These are phyloP conservation scores for Puccinia horiana DNA, from an alignment of 1,284 basidiomycete species.

Conservation along the genomic window DNA sequence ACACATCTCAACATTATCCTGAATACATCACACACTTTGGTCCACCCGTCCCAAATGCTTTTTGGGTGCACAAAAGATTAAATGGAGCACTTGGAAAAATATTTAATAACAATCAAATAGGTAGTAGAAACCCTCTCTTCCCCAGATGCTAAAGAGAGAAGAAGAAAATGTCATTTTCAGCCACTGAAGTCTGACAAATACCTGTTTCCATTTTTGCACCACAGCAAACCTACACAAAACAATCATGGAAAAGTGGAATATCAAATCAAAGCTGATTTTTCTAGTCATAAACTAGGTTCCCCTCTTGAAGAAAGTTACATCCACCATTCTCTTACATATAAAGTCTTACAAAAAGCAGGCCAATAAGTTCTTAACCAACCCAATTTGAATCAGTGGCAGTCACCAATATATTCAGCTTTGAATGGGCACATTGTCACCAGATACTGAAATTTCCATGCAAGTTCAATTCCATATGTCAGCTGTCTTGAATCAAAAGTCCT, in stretches of 20 bases:
- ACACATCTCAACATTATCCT: conserved; percentile 22
- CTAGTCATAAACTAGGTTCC: neutral
- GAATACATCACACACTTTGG: conserved; percentile 5
- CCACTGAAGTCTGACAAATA: no score
- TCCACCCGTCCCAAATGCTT: neutral
- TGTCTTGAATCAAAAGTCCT: neutral
- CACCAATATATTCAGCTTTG: neutral
- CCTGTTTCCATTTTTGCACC: neutral
- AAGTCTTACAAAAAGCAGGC: neutral
- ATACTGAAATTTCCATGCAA: neutral
- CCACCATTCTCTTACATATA: neutral
- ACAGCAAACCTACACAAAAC: neutral
- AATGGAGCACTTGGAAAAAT: conserved; percentile 8
- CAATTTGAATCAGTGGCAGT: conserved; percentile 3
- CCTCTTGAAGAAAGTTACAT: conserved; percentile 4
- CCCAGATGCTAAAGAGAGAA: no score
- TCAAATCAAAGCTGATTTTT: conserved; percentile 1
- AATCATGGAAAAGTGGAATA: conserved; percentile 15
- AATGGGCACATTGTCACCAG: neutral
- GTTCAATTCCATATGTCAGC: conserved; percentile 5
- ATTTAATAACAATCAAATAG: neutral
- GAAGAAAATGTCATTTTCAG: no score
- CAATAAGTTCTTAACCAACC: neutral
- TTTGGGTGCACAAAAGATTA: conserved; percentile 1
- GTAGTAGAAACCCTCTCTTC: neutral